These are phyloP conservation scores for Fusarium citri DNA, from an alignment of 2,329 filamentous ascomycete species.

Conservation along the genomic window DNA sequence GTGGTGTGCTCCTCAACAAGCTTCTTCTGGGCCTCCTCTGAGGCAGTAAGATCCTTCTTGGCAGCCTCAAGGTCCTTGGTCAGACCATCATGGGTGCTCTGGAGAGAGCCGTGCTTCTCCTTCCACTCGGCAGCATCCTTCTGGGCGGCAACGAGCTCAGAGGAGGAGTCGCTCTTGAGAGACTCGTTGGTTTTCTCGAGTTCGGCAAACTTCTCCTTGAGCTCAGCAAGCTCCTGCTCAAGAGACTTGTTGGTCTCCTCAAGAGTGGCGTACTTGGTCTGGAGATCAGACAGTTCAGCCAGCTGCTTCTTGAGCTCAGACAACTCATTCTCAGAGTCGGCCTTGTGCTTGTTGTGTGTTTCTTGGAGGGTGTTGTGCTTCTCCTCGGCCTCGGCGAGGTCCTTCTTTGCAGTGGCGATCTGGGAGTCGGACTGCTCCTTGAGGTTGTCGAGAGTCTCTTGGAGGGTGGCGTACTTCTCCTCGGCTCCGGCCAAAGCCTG, in stretches of 20 bases:
- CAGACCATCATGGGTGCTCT: slow-evolving; percentile 40
- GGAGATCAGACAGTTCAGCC: slow-evolving; percentile 47
- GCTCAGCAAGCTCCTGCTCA: slow-evolving; percentile 42
- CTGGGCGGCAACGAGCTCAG: slow-evolving; percentile 48
- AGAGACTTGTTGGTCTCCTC: slow-evolving; percentile 45
- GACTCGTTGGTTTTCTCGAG: slow-evolving; percentile 44
- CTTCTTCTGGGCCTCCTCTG: slow-evolving; percentile 45
- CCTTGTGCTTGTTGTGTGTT: slow-evolving; percentile 48
- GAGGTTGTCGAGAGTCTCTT: slow-evolving; percentile 45
- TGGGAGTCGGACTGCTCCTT: slow-evolving; percentile 44
- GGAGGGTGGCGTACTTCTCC: slow-evolving; percentile 44
- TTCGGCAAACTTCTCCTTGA: slow-evolving; percentile 48
- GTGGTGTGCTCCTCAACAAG: slow-evolving; percentile 38
- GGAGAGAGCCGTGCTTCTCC: slow-evolving; percentile 44
- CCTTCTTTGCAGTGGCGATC: slow-evolving; percentile 42
- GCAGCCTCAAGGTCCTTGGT: slow-evolving; percentile 47
- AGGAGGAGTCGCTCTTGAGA: slow-evolving; percentile 49
- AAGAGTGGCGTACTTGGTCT: slow-evolving; percentile 50
- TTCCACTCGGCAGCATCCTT: slow-evolving; percentile 46
- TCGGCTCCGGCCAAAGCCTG: slow-evolving; percentile 44
- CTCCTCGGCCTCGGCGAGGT: slow-evolving; percentile 43
- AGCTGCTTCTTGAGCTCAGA: slow-evolving; percentile 48
- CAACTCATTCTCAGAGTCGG: slow-evolving; percentile 46
- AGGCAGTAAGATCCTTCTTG: slow-evolving; percentile 48
- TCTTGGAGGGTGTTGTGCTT: slow-evolving; percentile 44